Conservation (phyloP, 2,329 filamentous ascomycete species). For the Fusarium abutilonis region DNA sequence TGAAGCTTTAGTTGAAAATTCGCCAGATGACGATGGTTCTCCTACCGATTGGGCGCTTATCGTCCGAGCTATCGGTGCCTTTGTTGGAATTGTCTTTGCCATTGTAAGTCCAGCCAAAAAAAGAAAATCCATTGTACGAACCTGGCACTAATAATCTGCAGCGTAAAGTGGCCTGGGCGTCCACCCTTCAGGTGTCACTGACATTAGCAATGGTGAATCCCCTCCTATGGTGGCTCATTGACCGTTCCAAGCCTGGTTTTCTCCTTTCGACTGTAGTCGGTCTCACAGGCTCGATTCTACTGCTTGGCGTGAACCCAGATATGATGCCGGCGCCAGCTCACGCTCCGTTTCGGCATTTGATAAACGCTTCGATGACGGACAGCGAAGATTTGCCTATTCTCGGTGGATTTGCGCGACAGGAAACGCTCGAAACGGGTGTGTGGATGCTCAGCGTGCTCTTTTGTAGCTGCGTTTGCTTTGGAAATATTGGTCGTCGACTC, state of each 20-base stretch:
- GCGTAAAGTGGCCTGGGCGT: slow-evolving; percentile 93
- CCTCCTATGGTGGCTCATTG: slow-evolving; percentile 94
- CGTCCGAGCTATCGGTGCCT: slow-evolving; percentile 67
- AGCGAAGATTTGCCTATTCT: slow-evolving; percentile 42
- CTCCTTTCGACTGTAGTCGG: slow-evolving; percentile 80
- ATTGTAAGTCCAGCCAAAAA: slow-evolving; percentile 71
- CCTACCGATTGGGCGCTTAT: slow-evolving; percentile 77
- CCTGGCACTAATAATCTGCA: slow-evolving; percentile 51
- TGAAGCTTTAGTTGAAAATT: slow-evolving; percentile 46
- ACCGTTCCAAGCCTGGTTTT: slow-evolving; percentile 87
- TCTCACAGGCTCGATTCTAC: slow-evolving; percentile 74
- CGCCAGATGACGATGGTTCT: slow-evolving; percentile 49
- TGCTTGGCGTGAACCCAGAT: slow-evolving; percentile 80
- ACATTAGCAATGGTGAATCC: slow-evolving; percentile 92
- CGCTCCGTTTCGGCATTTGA: slow-evolving; percentile 42
- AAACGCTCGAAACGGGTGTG: slow-evolving; percentile 76
- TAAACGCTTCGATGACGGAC: slow-evolving; percentile 19
- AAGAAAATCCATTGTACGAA: background rate
- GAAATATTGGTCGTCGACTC: slow-evolving; percentile 88
- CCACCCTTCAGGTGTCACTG: slow-evolving; percentile 89
- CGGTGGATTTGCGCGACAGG: slow-evolving; percentile 67
- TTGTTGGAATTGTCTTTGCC: slow-evolving; percentile 69
- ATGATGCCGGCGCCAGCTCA: slow-evolving; percentile 75
- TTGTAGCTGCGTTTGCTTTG: slow-evolving; percentile 94
- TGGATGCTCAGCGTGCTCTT: slow-evolving; percentile 96